Conservation (phyloP, 2,329 filamentous ascomycete genomes). For the Talaromyces sp. region DNA sequence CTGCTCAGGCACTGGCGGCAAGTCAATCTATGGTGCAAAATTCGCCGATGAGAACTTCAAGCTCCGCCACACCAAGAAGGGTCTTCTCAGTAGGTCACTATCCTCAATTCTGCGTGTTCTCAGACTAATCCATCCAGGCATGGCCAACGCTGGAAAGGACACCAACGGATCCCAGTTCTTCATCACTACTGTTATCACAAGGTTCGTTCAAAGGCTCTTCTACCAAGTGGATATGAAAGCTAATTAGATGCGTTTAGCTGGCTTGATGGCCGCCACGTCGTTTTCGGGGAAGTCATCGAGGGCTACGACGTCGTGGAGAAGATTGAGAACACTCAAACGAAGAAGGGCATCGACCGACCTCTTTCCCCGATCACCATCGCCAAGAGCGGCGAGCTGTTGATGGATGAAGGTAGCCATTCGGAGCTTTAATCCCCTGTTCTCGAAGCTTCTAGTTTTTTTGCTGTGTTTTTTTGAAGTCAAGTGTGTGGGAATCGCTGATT, state of each 20-base stretch:
- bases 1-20: constrained; percentile 58
- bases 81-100: constrained; percentile 56
- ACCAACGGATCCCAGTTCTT: constrained; percentile 67
- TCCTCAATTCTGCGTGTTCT: background rate
- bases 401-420: constrained; percentile 66
- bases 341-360: constrained; percentile 53
- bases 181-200: constrained; percentile 61
- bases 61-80: constrained; percentile 64
- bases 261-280: constrained; percentile 63
- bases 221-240: background rate
- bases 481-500: constrained; percentile 33
- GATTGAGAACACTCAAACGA: constrained; percentile 62
- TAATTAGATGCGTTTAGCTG: constrained; percentile 39
- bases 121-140: constrained; percentile 44
- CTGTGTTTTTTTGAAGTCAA: background rate
- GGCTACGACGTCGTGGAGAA: constrained; percentile 64
- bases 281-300: constrained; percentile 67
- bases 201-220: constrained; percentile 28
- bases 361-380: constrained; percentile 59
- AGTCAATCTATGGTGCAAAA: constrained; percentile 65
- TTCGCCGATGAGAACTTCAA: constrained; percentile 71
- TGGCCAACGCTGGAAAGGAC: constrained; percentile 64
- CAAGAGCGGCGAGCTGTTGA: constrained; percentile 60
- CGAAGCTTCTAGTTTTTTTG: background rate
- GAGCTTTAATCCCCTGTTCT: constrained; percentile 54